Evolutionary conservation across 2,329 filamentous ascomycete genomes (phyloP).

Genomic region (Neofusicoccum kwambonambiense): DNA sequence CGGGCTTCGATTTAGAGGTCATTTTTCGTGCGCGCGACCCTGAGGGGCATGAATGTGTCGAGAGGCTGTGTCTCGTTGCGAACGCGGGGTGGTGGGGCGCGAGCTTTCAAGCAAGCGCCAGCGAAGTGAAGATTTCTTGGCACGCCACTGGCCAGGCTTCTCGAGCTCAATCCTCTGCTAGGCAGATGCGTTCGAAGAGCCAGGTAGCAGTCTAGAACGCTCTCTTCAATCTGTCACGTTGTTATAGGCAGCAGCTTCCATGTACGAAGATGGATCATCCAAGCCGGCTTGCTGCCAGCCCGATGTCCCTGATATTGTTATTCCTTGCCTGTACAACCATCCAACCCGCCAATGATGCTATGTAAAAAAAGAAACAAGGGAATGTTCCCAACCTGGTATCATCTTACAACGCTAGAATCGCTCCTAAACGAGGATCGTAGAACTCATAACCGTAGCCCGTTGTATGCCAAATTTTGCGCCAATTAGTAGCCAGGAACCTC

Average conservation of each 20-base stretch:
- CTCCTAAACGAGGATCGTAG: conserved; percentile 9
- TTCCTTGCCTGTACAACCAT: neutral
- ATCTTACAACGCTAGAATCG: conserved; percentile 15
- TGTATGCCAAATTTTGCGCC: conserved; percentile 10
- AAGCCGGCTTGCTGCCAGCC: neutral
- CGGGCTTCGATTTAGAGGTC: conserved; percentile 58
- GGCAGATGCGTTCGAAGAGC: neutral
- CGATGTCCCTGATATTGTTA: neutral
- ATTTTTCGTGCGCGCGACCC: conserved; percentile 5
- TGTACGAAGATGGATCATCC: neutral
- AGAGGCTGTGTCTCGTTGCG: conserved; percentile 1
- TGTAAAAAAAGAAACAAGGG: conserved; percentile 9
- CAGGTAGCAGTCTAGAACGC: neutral
- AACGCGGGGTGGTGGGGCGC: conserved; percentile 17
- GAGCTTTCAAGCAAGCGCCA: neutral
- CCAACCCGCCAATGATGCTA: neutral
- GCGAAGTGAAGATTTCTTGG: neutral
- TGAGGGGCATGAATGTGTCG: neutral
- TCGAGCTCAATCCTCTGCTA: neutral
- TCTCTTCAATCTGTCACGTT: neutral
- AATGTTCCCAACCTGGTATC: conserved; percentile 14
- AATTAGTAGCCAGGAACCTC: neutral
- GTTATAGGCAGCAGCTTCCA: neutral
- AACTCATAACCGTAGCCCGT: conserved; percentile 8
- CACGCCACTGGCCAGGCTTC: neutral